These are phyloP conservation scores for Eucalyptus guilfoylei DNA, from an alignment of 345 rosid species.

Conservation along the genomic window DNA sequence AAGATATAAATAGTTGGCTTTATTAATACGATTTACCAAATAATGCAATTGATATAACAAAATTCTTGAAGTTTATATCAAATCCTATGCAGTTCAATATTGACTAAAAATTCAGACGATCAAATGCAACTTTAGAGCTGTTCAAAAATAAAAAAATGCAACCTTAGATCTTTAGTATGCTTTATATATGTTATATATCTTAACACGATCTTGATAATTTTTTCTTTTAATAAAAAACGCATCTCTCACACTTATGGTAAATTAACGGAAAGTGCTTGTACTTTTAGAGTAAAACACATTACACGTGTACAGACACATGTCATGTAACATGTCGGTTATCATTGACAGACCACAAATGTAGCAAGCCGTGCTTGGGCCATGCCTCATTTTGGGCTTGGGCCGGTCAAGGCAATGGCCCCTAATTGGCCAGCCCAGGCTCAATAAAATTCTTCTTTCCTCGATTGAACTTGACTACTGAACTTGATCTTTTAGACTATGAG, in stretches of 20 bases:
- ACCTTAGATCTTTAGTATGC: neutral
- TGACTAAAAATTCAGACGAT: fast-evolving
- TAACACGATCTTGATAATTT: neutral
- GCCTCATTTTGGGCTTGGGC: neutral
- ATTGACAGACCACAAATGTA: neutral
- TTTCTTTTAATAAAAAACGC: neutral
- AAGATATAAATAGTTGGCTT: neutral
- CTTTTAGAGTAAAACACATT: neutral
- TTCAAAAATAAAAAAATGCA: no score
- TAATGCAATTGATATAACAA: neutral
- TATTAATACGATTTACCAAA: neutral
- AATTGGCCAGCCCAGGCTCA: neutral
- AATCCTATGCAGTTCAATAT: neutral
- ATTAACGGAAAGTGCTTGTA: neutral
- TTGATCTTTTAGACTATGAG: neutral
- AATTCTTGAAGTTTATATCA: neutral
- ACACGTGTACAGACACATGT: neutral
- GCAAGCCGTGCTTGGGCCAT: neutral
- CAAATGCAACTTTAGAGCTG: neutral
- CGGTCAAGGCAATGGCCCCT: neutral
- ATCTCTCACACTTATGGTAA: neutral
- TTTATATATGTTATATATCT: fast-evolving
- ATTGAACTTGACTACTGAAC: neutral
- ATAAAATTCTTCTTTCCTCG: neutral
- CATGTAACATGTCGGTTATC: neutral